These are phyloP conservation scores for Chlorella sorokiniana DNA, from an alignment of 139 green algal species.

Conservation along the genomic window DNA sequence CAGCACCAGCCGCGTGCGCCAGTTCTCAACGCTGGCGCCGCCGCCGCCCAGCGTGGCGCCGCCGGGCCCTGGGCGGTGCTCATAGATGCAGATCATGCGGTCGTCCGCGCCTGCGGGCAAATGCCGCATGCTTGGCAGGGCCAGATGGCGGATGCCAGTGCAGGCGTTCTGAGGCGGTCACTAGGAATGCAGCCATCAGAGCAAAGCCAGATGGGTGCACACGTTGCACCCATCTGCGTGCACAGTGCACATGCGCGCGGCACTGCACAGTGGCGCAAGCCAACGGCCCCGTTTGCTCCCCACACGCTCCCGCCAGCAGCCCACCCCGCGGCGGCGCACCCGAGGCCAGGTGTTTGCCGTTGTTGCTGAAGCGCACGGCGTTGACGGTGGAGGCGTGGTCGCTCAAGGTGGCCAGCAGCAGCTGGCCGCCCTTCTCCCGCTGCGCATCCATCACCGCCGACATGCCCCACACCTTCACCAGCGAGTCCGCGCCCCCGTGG, in stretches of 20 bases:
- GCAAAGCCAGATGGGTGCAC: too few species aligned
- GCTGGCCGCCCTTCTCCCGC: conserved; percentile 58
- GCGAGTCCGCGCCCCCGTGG: conserved; percentile 74
- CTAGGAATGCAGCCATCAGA: too few species aligned
- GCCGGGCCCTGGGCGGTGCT: conserved; percentile 62
- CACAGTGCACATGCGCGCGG: too few species aligned
- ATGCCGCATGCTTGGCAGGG: background rate
- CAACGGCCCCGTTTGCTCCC: background rate
- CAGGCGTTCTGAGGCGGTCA: too few species aligned
- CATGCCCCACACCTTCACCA: conserved; percentile 80
- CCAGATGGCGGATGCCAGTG: background rate
- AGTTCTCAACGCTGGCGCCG: conserved; percentile 86
- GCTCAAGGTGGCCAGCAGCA: conserved; percentile 76
- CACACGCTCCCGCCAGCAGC: background rate
- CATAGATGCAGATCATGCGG: conserved; percentile 71
- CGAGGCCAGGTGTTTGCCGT: conserved; percentile 53
- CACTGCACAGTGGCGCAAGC: too few species aligned
- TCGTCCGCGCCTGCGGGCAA: conserved; percentile 73
- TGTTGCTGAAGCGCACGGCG: conserved; percentile 78
- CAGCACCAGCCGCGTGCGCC: conserved; percentile 61
- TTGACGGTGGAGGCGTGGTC: conserved; percentile 83
- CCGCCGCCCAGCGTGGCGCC: conserved; percentile 30
- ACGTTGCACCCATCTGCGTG: too few species aligned
- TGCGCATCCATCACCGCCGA: conserved; percentile 57
- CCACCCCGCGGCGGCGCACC: background rate